These are phyloP conservation scores for Trypanosoma lewisi DNA, from an alignment of 208 protist species.

Conservation along the genomic window DNA sequence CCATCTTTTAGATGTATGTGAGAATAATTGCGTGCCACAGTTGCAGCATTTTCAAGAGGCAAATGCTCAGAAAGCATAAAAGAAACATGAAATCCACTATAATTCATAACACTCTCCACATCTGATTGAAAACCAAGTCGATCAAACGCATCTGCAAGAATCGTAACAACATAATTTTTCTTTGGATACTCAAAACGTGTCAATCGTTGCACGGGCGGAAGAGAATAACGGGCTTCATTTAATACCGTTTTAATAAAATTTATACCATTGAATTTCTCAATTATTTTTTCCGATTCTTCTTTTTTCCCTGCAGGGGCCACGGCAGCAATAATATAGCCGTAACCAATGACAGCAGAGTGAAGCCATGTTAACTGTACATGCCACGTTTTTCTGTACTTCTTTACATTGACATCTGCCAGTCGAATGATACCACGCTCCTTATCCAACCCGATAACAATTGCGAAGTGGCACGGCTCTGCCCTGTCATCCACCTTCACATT, in stretches of 20 bases:
- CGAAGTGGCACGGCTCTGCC: conserved; percentile 78
- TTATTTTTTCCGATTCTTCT: conserved; percentile 70
- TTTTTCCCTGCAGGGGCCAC: no score
- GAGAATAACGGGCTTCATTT: conserved; percentile 50
- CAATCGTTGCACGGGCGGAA: conserved; percentile 51
- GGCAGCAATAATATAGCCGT: conserved; percentile 83
- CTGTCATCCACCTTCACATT: conserved; percentile 71
- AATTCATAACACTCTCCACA: conserved; percentile 84
- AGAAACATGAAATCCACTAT: conserved; percentile 84
- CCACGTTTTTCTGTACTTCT: conserved; percentile 90
- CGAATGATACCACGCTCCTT: conserved; percentile 63
- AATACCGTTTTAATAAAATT: conserved; percentile 56
- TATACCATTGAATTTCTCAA: conserved; percentile 58
- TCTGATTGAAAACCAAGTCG: conserved; percentile 71
- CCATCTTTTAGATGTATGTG: conserved; percentile 72
- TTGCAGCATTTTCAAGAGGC: conserved; percentile 62
- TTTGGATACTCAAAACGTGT: conserved; percentile 87
- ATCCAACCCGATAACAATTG: conserved; percentile 86
- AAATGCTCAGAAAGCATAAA: conserved; percentile 85
- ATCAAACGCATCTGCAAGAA: conserved; percentile 83
- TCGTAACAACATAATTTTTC: conserved; percentile 77
- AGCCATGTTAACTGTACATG: conserved; percentile 69
- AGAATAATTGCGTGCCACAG: conserved; percentile 77
- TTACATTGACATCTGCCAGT: conserved; percentile 87
- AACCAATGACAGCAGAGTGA: conserved; percentile 87